These are phyloP conservation scores for Botryotinia calthae DNA, from an alignment of 2,329 filamentous ascomycete species.

Conservation along the genomic window DNA sequence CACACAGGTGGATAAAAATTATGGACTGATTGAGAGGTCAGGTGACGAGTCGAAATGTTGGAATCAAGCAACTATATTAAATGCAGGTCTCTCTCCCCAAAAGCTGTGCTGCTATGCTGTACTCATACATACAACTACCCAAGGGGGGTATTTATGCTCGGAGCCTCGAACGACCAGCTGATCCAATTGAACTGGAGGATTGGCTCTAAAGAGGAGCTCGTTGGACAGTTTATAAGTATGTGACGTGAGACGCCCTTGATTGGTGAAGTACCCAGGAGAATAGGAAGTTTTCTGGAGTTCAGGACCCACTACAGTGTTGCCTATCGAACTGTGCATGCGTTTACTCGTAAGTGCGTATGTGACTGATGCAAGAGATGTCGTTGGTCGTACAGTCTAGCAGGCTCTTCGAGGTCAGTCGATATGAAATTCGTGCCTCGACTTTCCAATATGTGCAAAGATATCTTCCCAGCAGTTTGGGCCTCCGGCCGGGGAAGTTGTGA, in stretches of 20 bases:
- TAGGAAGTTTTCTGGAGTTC: neutral
- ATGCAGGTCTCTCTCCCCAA: conserved; percentile 20
- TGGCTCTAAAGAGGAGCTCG: conserved; percentile 15
- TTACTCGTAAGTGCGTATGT: conserved; percentile 13
- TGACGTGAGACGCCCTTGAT: conserved; percentile 21
- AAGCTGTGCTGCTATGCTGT: conserved; percentile 21
- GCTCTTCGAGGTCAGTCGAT: conserved; percentile 15
- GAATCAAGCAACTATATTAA: conserved; percentile 10
- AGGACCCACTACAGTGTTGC: conserved; percentile 13
- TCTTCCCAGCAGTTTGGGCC: conserved; percentile 18
- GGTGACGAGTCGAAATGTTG: conserved; percentile 16
- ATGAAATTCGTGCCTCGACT: conserved; percentile 14
- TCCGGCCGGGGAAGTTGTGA: conserved; percentile 20
- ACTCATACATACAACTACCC: conserved; percentile 6
- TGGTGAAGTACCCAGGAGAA: conserved; percentile 11
- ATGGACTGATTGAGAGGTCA: conserved; percentile 18
- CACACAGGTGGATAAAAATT: conserved; percentile 3
- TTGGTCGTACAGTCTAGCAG: conserved; percentile 20
- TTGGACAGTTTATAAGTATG: conserved; percentile 20
- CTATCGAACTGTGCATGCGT: conserved; percentile 18
- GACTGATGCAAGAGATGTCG: conserved; percentile 19
- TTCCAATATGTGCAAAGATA: conserved; percentile 13
- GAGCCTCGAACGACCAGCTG: conserved; percentile 19
- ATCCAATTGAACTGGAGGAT: conserved; percentile 16
- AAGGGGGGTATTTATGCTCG: conserved; percentile 18